These are phyloP conservation scores for Hypoxylon rickii DNA, from an alignment of 495 filamentous ascomycete species.

Conservation along the genomic window DNA sequence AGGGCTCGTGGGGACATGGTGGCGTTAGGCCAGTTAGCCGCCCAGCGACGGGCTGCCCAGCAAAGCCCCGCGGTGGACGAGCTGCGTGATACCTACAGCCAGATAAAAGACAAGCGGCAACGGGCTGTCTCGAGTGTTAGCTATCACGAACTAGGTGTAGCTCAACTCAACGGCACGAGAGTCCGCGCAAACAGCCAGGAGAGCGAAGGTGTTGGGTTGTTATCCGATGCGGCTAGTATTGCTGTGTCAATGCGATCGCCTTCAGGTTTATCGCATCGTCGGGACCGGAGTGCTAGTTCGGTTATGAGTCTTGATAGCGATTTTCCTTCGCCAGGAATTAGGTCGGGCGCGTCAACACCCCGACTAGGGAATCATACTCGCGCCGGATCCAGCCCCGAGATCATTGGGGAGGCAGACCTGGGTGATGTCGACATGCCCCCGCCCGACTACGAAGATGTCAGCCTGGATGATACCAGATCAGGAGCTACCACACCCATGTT, in stretches of 20 bases:
- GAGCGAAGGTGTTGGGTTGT: constrained; percentile 73
- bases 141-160: constrained; percentile 85
- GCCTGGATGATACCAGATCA: constrained; percentile 49
- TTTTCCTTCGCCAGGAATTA: constrained; percentile 34
- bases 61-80: constrained; percentile 47
- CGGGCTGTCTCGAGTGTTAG: constrained; percentile 79
- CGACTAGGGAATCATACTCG: constrained; percentile 31
- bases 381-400: constrained; percentile 46
- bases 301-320: constrained; percentile 54
- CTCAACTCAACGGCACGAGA: constrained; percentile 85
- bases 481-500: constrained; percentile 40
- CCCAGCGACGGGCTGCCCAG: constrained; percentile 44
- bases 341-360: constrained; percentile 47
- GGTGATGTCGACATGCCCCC: constrained; percentile 54
- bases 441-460: constrained; percentile 61
- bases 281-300: constrained; percentile 49
- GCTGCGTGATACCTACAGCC: constrained; percentile 69
- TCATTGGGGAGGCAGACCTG: constrained; percentile 50
- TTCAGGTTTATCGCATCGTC: constrained; percentile 28
- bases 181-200: constrained; percentile 80
- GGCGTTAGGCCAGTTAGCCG: constrained; percentile 64
- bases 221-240: constrained; percentile 71
- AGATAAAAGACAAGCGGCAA: constrained; percentile 65
- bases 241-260: constrained; percentile 40
- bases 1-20: constrained; percentile 67